Base-by-base conservation (phyloP, 352 stramenopile genomes). In the Albugo laibachii region DNA sequence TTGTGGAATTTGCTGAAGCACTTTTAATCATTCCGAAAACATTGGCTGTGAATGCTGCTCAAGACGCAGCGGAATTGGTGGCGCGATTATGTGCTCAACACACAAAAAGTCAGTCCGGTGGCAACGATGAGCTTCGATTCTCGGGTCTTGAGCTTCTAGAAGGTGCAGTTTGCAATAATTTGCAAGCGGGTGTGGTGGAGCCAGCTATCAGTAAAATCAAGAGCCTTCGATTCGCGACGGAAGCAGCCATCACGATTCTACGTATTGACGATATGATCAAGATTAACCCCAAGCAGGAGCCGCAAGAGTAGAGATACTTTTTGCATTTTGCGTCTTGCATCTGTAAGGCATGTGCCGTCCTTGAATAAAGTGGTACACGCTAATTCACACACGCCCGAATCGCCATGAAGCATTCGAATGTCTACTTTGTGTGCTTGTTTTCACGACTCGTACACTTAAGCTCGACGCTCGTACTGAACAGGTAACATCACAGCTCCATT, bases 151-250 rank as follows among this genome's bases (percentile, higher is more conserved):
- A 99, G 61, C 69, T 99, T 40, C 56, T 97, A 4, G 72, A 96
- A 24, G 96, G 96, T 42, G 73, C 66, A 27, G 92, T 98, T 50
- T 78, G 89, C 46, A 73, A 99, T 70, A 99, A 98, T 68, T 72
- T 99, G 35, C 73, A 72, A 18, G 89, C 84, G 16, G 95, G 93
- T 50, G 95, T 99, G n/a, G 81, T 99, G 13, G 96, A 99, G 75
- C 96, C 96, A 15, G 95, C 96, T 48, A 99, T 99, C 56, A 98
- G 88, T 58, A 99, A 99, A 78, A 97, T 99, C 68, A 99, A 99
- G 72, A 97, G 81, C 62, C 69, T 99, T 53, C 79, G 95, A 56
- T 99, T 99, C 76, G 96, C 96, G 15, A 98, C 93, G 5, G 96
- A 99, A 56, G 95, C 95, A 34, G 95, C 95, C 41, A 98, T 99